Base-by-base conservation (phyloP, 768 basidiomycete species). In the Suillus spraguei region DNA sequence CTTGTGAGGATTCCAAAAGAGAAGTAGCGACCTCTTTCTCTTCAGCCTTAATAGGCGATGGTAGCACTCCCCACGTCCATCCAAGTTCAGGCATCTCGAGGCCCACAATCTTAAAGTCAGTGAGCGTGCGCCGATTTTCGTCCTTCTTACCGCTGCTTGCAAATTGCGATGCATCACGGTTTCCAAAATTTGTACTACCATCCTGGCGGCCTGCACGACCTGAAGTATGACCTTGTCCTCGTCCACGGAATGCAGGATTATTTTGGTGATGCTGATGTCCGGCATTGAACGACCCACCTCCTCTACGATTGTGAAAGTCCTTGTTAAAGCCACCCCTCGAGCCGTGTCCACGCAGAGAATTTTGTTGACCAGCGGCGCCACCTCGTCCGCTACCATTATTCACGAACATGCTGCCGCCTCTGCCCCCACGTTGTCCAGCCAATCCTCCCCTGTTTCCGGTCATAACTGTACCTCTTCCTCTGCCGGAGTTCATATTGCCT, bases 101-200 rank as follows among this genome's bases (percentile, higher is more conserved):
- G 33, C 92, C 95, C 71, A 96, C 82, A 74, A 99, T 95, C 79
- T 97, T 94, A 86, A 99, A 99, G 79, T 99, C 97, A 42, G 95
- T 98, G 69, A 99, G 87, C 36, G 96, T 97, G 70, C 94, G 87
- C 71, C 90, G 86, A 73, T 91, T 90, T 76, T 94, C 92, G 72
- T 93, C 91, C 77, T 90, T 91, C 84, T 92, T 92, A 83, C 88
- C 87, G 71, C 77, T 72, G 55, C 76, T 76, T 70, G 81, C 76
- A 68, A 75, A 82, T 67, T 79, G 70, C 22, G 79, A 67, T 47
- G 81, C 80, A 73, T 91, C 87, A 72, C 85, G 81, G 53, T 80
- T 71, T 63, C 78, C 78, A 72, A 82, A 79, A n/a, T 71, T 70
- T 53, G 66, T 59, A 67, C 46, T 64, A 47, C 72, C 68, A 69